Conservation (phyloP, 2,329 filamentous ascomycete species). For the Monosporascus sp. region DNA sequence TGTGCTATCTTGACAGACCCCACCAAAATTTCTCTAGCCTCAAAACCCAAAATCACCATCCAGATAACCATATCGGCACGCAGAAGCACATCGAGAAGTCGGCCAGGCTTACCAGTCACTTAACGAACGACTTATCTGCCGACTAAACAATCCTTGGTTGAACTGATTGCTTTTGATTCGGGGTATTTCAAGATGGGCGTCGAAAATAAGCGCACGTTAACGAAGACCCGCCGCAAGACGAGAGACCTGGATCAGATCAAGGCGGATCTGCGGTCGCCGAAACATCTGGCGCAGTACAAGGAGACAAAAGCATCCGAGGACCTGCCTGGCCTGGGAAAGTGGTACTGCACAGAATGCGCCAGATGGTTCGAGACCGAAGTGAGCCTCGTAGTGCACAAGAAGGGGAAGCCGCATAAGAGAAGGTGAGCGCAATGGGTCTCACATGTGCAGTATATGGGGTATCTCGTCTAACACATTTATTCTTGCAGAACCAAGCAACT, state of each 20-base stretch:
- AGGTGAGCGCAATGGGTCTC: constrained; percentile 45
- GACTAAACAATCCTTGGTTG: too few relatives aligned
- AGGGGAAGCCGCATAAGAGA: constrained; percentile 91
- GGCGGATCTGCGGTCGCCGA: constrained; percentile 70
- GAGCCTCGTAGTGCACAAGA: constrained; percentile 69
- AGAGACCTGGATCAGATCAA: constrained; percentile 91
- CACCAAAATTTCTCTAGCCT: constrained; percentile 20
- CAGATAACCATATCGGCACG: not conserved
- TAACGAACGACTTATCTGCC: not conserved
- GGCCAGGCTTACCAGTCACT: not conserved
- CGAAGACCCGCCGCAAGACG: constrained; percentile 68
- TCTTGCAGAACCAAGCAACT: constrained; percentile 67
- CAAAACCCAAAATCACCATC: not conserved
- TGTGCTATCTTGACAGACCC: constrained; percentile 6
- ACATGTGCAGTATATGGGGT: constrained; percentile 6
- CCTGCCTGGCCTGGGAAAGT: constrained; percentile 75
- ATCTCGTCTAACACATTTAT: constrained; percentile 15
- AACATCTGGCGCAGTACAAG: constrained; percentile 76
- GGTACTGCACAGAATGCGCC: constrained; percentile 88
- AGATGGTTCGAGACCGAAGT: constrained; percentile 91
- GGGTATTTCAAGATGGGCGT: constrained; percentile 55
- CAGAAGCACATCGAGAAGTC: too few relatives aligned
- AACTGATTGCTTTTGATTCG: too few relatives aligned
- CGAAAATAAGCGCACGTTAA: constrained; percentile 58
- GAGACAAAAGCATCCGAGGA: constrained; percentile 77